Percentiles rank a stretch among this genome's conserved stretches.
Conservation (phyloP, 1,284 basidiomycete genomes). For the Puccinia sorghi region DNA sequence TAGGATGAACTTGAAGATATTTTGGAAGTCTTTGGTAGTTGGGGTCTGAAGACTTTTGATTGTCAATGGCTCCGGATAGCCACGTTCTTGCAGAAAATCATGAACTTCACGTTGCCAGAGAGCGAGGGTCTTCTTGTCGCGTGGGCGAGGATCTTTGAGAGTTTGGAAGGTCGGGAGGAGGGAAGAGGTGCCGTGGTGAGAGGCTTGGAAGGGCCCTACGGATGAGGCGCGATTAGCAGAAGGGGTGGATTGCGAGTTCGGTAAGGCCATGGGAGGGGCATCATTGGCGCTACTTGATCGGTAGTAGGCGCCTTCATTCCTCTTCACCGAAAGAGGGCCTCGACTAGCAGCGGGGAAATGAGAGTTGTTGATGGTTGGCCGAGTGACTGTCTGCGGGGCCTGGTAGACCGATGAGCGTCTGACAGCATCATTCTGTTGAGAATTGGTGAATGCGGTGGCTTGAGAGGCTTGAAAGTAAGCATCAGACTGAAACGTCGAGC, state of each 20-base stretch:
- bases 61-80: conserved; percentile 66
- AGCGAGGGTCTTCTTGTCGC: conserved; percentile 29
- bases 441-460: not conserved
- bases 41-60: conserved; percentile 70
- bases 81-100: conserved; percentile 67
- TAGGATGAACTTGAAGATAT: conserved; percentile 72
- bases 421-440: conserved; percentile 14
- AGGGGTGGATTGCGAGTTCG: conserved; percentile 35
- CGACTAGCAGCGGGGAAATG: not conserved
- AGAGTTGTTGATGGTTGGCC: conserved; percentile 7
- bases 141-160: conserved; percentile 34
- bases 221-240: not conserved
- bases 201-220: not conserved
- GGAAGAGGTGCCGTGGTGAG: not conserved
- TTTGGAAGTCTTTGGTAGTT: conserved; percentile 76
- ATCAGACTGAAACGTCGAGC: conserved; percentile 27
- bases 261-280: not conserved
- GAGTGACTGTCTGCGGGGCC: conserved; percentile 14
- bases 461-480: conserved; percentile 5
- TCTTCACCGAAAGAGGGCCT: conserved; percentile 18
- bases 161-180: conserved; percentile 9
- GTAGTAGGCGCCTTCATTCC: conserved; percentile 26
- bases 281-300: conserved; percentile 34
- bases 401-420: conserved; percentile 33
- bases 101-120: conserved; percentile 71